A percentile compares a stretch with the other conserved stretches of the same genome.
These are phyloP conservation scores for Chionographis japonica DNA, from an alignment of 106 monocot species.

Conservation along the genomic window DNA sequence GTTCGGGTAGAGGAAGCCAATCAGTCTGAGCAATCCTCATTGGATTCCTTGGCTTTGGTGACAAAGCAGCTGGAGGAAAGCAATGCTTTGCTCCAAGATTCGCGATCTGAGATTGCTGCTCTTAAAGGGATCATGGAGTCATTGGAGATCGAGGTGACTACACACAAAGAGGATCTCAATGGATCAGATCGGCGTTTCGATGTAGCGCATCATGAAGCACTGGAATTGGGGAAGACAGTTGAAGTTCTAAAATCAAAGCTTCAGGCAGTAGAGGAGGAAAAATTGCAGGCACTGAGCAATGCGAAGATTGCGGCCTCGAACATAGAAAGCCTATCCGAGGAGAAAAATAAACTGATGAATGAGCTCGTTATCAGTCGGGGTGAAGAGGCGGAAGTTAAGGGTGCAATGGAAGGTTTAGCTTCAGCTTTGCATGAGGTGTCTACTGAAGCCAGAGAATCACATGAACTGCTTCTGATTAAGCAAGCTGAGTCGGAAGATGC, in stretches of 20 bases:
- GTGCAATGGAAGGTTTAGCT: conserved; percentile 50
- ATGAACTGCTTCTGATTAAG: conserved; percentile 40
- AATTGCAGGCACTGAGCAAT: conserved; percentile 4
- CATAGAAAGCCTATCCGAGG: conserved; percentile 24
- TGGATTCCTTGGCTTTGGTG: conserved; percentile 11
- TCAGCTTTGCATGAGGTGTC: conserved; percentile 48
- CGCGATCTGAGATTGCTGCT: conserved; percentile 22
- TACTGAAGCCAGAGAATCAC: conserved; percentile 42
- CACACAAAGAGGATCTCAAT: conserved; percentile 24
- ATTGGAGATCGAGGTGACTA: conserved; percentile 41
- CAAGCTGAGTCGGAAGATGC: conserved; percentile 39
- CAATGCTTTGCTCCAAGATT: conserved; percentile 13
- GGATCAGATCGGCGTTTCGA: conserved; percentile 29
- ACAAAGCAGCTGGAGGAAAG: conserved; percentile 31
- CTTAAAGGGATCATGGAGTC: conserved; percentile 30
- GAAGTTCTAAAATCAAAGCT: conserved; percentile 23
- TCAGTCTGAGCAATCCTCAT: conserved; percentile 23
- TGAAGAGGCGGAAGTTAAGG: conserved; percentile 40
- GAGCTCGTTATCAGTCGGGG: conserved; percentile 29
- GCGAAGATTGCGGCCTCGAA: conserved; percentile 18
- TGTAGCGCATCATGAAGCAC: conserved; percentile 23
- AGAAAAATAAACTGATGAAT: conserved; percentile 26
- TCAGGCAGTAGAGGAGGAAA: background rate
- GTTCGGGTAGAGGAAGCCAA: conserved; percentile 24
- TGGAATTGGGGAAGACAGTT: conserved; percentile 20